phyloP scores from a whole-genome alignment of 1,284 basidiomycete species.

The Sutorius eximius region DNA sequence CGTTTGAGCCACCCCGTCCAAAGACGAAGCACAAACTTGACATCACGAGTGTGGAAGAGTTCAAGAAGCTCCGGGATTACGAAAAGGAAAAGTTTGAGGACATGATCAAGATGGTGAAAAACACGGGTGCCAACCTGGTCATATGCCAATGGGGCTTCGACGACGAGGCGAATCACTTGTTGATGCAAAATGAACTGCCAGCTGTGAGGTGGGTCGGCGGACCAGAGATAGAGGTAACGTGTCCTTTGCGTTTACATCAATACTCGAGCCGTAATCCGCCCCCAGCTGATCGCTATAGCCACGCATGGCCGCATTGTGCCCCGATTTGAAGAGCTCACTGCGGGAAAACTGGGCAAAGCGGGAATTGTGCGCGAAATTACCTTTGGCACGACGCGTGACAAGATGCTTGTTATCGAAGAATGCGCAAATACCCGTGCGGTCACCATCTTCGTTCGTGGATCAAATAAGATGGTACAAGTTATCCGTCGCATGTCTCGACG shows the following conservation, averaged over 20 bases:
- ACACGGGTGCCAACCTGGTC: conserved; percentile 97
- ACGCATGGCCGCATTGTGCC: conserved; percentile 98
- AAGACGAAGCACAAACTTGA: conserved; percentile 99
- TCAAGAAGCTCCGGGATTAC: conserved; percentile 91
- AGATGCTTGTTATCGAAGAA: conserved; percentile 99
- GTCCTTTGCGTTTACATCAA: background rate
- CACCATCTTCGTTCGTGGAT: conserved; percentile 95
- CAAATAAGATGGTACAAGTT: conserved; percentile 91
- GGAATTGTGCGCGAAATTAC: conserved; percentile 92
- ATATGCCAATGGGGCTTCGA: conserved; percentile 99
- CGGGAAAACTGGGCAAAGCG: conserved; percentile 90
- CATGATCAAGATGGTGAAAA: conserved; percentile 97
- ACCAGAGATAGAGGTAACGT: conserved; percentile 90
- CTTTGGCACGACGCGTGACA: conserved; percentile 97
- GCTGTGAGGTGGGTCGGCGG: conserved; percentile 99
- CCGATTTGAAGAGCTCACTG: conserved; percentile 91
- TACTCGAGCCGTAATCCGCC: background rate
- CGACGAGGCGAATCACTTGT: conserved; percentile 96
- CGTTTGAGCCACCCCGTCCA: conserved; percentile 97
- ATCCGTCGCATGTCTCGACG: background rate
- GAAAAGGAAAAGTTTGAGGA: conserved; percentile 95
- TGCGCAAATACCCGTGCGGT: conserved; percentile 97
- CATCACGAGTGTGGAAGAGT: conserved; percentile 97
- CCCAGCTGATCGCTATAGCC: conserved; percentile 93
- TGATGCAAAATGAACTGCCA: conserved; percentile 97